These are phyloP conservation scores for Colletotrichum chrysophilum DNA, from an alignment of 2,329 filamentous ascomycete species.

Conservation along the genomic window DNA sequence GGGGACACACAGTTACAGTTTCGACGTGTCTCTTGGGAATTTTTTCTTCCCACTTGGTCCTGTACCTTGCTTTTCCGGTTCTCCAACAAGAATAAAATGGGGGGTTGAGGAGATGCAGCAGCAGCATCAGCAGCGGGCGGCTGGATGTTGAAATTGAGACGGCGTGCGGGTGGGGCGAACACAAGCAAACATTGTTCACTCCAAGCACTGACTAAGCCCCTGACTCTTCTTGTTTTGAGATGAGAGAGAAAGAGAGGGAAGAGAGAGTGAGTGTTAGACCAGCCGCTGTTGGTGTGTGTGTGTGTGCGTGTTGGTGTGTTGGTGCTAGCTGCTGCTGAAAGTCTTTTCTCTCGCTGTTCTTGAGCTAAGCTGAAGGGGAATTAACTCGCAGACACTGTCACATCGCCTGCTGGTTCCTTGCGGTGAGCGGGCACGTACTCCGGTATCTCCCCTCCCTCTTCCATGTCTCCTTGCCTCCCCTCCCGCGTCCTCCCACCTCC, in stretches of 20 bases:
- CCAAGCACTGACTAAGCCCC: background rate
- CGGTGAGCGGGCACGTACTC: background rate
- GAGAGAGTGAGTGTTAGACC: background rate
- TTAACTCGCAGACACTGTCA: background rate
- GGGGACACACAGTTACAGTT: background rate
- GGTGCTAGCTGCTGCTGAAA: background rate
- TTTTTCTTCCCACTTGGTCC: background rate
- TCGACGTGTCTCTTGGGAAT: background rate
- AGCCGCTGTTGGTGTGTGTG: background rate
- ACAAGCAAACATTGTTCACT: background rate
- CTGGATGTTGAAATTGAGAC: conserved; percentile 18
- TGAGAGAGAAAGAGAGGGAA: background rate
- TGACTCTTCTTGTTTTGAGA: background rate
- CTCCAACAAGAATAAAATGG: background rate
- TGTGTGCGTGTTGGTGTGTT: background rate
- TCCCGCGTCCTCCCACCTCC: background rate
- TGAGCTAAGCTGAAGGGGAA: background rate
- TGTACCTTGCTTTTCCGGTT: background rate
- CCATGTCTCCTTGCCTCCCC: background rate
- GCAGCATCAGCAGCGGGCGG: background rate
- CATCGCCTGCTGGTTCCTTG: background rate
- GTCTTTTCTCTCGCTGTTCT: background rate
- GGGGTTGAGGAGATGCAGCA: background rate
- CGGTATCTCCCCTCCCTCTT: background rate
- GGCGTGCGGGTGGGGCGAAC: background rate